phyloP scores from a whole-genome alignment of 768 basidiomycete genomes.

The Guyanaporus albipodus region DNA sequence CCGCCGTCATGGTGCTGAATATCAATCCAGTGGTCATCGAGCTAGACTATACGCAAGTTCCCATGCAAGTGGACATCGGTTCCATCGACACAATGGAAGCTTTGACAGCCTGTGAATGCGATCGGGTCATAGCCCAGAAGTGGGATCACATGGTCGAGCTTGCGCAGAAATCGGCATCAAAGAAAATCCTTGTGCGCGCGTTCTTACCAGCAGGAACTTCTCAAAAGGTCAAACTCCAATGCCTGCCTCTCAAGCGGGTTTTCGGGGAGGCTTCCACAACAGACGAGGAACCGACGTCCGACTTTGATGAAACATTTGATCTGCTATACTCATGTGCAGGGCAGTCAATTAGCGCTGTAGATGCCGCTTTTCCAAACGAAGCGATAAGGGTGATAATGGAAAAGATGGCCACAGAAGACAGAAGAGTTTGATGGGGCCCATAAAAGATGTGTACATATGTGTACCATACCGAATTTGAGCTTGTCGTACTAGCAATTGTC shows the following conservation, averaged over 20 bases:
- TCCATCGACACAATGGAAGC: conserved; percentile 3
- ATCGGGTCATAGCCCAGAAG: conserved; percentile 19
- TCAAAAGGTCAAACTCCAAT: conserved; percentile 25
- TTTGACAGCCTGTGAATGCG: conserved; percentile 22
- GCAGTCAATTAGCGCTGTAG: conserved; percentile 16
- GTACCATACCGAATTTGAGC: background rate
- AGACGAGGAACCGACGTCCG: conserved; percentile 17
- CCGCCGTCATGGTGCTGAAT: background rate
- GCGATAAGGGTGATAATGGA: conserved; percentile 13
- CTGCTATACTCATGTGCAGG: conserved; percentile 24
- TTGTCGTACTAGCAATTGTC: background rate
- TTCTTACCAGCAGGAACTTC: conserved; percentile 25
- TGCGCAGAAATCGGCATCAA: conserved; percentile 20
- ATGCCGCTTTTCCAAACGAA: conserved; percentile 21
- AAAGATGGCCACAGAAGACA: conserved; percentile 1
- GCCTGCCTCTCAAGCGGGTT: conserved; percentile 19
- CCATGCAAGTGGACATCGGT: conserved; percentile 17
- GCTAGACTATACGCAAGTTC: conserved; percentile 23
- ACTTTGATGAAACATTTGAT: conserved; percentile 21
- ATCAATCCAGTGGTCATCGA: conserved; percentile 23
- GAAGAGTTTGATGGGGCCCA: background rate
- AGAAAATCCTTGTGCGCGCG: conserved; percentile 25
- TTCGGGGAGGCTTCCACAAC: conserved; percentile 6
- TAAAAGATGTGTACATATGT: background rate
- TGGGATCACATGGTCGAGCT: conserved; percentile 29